Evolutionary conservation across 306 rosid species (phyloP), one percentile per base, ranked within the genome.

Genomic region (Rubus idaeus): DNA sequence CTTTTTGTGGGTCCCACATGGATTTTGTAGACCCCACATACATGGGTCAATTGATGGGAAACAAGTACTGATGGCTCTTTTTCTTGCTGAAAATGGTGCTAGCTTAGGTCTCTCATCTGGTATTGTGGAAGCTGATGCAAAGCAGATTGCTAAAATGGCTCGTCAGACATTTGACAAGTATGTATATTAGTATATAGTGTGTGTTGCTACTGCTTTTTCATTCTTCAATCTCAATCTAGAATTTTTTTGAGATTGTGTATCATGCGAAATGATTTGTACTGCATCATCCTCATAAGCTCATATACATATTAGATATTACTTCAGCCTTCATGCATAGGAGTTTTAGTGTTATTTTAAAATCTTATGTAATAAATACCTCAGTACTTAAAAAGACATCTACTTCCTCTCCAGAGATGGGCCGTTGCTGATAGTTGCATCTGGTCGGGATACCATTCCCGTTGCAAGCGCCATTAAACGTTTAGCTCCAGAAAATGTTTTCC

Each of bases 401-500:
- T 63, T 68, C 45, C 49, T 79, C 23, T 21, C 18, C 77, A 95
- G 99, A 82, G 96, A 92, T 8, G 97, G 97, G 20, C 97, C 91
- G 1, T 81, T 92, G 83, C 85, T 95, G 86, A 92, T 91, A 74
- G 88, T 92, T 83, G 99, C 97, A 76, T 92, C 97, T 74, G 94
- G 97, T 52, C 77, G 93, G 81, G 97, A 92, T 83, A 95, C 97
- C 23, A 87, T 90, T 76, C 75, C 89, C 17, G 88, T 92, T 83
- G 87, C 97, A n/a, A 88, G 89, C 86, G 84, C 97, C 65, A 86
- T 95, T 77, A 92, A 88, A 88, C 78, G 92, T 73, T 89, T 89
- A 78, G 97, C 97, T 80, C 92, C 96, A 51, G 99, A 90, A 60
- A 88, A 89, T 82, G 96, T 90, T 56, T 92, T 95, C 87, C 88